These are phyloP conservation scores for Rhododendron ovatum DNA, from an alignment of 148 eudicot species.

Conservation along the genomic window DNA sequence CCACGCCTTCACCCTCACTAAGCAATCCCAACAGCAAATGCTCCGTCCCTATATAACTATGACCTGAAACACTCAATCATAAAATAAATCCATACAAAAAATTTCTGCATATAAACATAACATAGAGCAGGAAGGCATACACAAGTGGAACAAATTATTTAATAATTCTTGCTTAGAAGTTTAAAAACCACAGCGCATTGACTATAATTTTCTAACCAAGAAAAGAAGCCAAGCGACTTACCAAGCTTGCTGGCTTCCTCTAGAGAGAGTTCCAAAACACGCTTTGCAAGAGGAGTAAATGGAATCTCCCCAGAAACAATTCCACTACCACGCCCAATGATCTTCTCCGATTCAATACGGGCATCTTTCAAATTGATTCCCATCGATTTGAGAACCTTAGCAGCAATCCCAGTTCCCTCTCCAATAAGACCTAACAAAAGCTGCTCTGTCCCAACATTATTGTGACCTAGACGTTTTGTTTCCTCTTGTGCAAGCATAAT, in stretches of 20 bases:
- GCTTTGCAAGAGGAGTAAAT: constrained; percentile 93
- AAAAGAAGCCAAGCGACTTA: constrained; percentile 18
- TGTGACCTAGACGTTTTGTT: constrained; percentile 87
- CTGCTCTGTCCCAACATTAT: constrained; percentile 94
- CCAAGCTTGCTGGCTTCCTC: constrained; percentile 96
- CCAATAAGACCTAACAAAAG: constrained; percentile 90
- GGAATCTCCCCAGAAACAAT: constrained; percentile 92
- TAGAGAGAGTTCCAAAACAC: constrained; percentile 83
- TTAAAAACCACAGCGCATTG: neutral
- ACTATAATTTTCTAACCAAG: neutral
- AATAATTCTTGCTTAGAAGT: neutral
- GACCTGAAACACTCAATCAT: constrained; percentile 30
- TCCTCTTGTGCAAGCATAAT: constrained; percentile 99
- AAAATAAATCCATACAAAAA: neutral
- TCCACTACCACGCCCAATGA: constrained; percentile 93
- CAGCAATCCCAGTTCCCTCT: constrained; percentile 99
- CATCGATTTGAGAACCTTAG: constrained; percentile 95
- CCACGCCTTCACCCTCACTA: constrained; percentile 96
- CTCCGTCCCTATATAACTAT: constrained; percentile 80
- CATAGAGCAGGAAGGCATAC: neutral
- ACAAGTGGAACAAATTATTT: neutral
- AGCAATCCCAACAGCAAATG: constrained; percentile 93
- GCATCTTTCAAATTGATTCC: constrained; percentile 93
- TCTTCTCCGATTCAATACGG: constrained; percentile 94
- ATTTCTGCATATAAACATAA: neutral